Base-by-base conservation (phyloP, 805 yeast species). In the Jamesozyma spencerorum region DNA sequence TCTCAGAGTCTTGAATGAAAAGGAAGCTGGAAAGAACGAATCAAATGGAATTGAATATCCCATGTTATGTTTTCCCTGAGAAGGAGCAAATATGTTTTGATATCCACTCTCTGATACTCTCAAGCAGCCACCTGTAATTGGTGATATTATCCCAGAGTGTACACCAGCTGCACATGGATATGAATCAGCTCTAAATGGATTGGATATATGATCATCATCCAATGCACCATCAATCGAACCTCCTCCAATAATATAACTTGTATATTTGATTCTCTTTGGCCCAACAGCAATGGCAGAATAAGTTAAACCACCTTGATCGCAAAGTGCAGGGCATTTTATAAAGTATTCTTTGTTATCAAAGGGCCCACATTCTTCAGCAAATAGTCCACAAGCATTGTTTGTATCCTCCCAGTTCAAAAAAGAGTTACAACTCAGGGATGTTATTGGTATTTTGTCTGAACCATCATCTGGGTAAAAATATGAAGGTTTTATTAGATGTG, bases 131-230 rank as follows among this genome's bases (percentile, higher is more conserved):
- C 97, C 97, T 43, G 64, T 65, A 20, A 69, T 53, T 12, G 90
- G 80, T 0, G 92, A 80, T 1, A 87, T 64, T 0, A 79, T 59
- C 1, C 96, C 96, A 2, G 88, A 78, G 60, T 88, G 96, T 3
- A 84, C 75, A 0, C 92, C 97, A 2, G 96, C 82, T 0, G 87
- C 90, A 58, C 97, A 88, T 0, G 90, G 80, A 51, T 69, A 87
- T 1, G 95, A 85, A 62, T 88, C 97, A 0, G 85, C 88, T 47
- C 97, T 68, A 55, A 86, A 88, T 0, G 88, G 87, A 19, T 63
- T 50, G 0, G 85, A 65, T 7, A 79, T 44, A n/a, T 47, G 48
- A 1, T 53, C 61, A 8, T 34, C 18, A 11, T 39, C 51, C 2
- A 45, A 43, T 7, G 40, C 45, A 3, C 47, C 20, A 2, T 47